Base-by-base conservation (phyloP, 1,139 yeast genomes). In the Candida frijolesensis region DNA sequence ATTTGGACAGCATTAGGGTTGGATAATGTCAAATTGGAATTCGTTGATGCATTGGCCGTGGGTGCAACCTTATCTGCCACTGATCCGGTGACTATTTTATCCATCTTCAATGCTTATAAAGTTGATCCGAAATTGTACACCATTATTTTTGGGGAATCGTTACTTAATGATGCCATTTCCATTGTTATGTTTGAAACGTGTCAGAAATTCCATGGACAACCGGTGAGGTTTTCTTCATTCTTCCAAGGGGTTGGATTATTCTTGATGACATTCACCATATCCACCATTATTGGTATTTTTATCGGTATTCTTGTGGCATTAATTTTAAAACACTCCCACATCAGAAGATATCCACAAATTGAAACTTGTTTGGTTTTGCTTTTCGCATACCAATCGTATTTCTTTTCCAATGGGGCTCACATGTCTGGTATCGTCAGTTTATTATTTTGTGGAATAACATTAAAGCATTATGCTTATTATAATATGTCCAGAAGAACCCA, bases 161-260 rank as follows among this genome's bases (percentile, higher is more conserved):
- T 95, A 56, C 74, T 95, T 51, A 95, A 95, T 65, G 99, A 95
- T 72, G 99, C 99, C 42, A 96, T 95, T 55, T 92, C 98, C 55
- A 95, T 95, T 66, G 99, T 95, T 60, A 94, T 95, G 96, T 95
- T 95, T 72, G 99, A 95, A 73, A 95, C 99, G 0, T 92, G 98
- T 63, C 98, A 92, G 68, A 90, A 91, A 68, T 90, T 95, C 67
- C 96, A 92, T 61, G 98, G 96, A 40, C 87, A 89, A 60, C 70
- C 71, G 0, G 89, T 94, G 10, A 82, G 83, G 47, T 76, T 92
- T 55, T 78, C 90, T 7, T 87, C 94, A 15, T 71, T 94, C 47
- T 90, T 95, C 66, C 95, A 90, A 72, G 99, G 99, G 78, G 80
- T 91, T 45, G 97, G 98, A 1, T 79, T 95, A 58, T 95, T 95